Conservation (phyloP, 768 basidiomycete genomes). For the Naganishia kalamii region DNA sequence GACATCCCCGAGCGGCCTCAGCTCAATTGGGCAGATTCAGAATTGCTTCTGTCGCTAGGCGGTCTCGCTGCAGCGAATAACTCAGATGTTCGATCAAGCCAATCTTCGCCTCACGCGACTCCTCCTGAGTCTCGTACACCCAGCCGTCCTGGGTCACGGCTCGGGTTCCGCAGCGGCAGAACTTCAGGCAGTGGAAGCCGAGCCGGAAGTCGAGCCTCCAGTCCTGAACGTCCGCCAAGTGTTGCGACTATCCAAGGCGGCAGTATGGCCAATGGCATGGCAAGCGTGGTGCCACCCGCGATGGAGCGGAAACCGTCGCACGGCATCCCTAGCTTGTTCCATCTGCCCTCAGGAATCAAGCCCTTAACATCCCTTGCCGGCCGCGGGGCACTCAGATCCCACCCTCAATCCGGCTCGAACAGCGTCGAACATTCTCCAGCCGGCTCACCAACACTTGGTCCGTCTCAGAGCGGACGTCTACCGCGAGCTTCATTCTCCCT, state of each 20-base stretch:
- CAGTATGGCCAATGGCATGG: slow-evolving; percentile 43
- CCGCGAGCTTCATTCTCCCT: slow-evolving; percentile 22
- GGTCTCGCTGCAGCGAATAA: slow-evolving; percentile 44
- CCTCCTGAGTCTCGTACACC: slow-evolving; percentile 42
- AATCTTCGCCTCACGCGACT: slow-evolving; percentile 37
- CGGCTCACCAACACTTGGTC: slow-evolving; percentile 6
- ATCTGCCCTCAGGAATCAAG: slow-evolving; percentile 37
- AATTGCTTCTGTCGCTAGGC: slow-evolving; percentile 65
- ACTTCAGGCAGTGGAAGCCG: slow-evolving; percentile 45
- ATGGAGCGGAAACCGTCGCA: slow-evolving; percentile 30
- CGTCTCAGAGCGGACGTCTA: background rate
- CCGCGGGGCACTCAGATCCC: slow-evolving; percentile 24
- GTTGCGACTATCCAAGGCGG: background rate
- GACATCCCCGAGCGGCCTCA: slow-evolving; percentile 41
- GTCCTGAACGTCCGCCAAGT: slow-evolving; percentile 53
- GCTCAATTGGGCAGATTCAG: slow-evolving; percentile 67
- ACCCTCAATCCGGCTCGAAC: background rate
- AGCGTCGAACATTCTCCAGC: slow-evolving; percentile 18
- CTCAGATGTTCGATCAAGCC: slow-evolving; percentile 29
- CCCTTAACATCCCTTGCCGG: slow-evolving; percentile 31
- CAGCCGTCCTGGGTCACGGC: slow-evolving; percentile 44
- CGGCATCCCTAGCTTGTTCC: slow-evolving; percentile 34
- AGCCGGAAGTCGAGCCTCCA: slow-evolving; percentile 52
- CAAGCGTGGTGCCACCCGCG: slow-evolving; percentile 48
- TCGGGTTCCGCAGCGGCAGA: slow-evolving; percentile 36